phyloP scores from a whole-genome alignment of 257 asterid genomes.

The Catharanthus roseus region DNA sequence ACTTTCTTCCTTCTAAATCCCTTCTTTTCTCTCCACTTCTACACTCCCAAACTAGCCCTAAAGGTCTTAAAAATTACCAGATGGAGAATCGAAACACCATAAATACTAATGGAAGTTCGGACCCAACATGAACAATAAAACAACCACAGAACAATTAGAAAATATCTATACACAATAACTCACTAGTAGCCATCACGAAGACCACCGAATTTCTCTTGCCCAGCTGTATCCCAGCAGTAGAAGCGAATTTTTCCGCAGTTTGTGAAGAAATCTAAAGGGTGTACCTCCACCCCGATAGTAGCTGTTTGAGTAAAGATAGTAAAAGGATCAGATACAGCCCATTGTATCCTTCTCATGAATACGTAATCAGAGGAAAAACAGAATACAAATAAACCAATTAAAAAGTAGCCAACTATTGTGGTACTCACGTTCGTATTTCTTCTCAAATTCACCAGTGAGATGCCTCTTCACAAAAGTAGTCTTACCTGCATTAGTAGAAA shows the following conservation, averaged over 20 bases:
- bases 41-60: no score
- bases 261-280: constrained; percentile 73
- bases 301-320: constrained; percentile 26
- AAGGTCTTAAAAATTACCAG: no score
- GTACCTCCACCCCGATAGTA: constrained; percentile 79
- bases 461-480: constrained; percentile 87
- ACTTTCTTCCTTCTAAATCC: no score
- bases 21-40: no score
- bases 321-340: not conserved
- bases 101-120: not conserved
- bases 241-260: constrained; percentile 71
- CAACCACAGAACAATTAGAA: not conserved
- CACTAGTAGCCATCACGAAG: constrained; percentile 82
- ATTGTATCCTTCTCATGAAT: not conserved
- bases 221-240: constrained; percentile 86
- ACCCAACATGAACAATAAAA: not conserved
- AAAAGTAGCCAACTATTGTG: not conserved
- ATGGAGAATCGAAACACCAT: not conserved
- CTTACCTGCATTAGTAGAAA: constrained; percentile 42
- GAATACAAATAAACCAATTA: not conserved
- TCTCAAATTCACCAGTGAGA: constrained; percentile 86
- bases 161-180: no score
- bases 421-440: constrained; percentile 74
- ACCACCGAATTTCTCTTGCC: constrained; percentile 77
- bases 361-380: not conserved